A percentile compares a stretch with the other conserved stretches of the same genome.
phyloP scores from a whole-genome alignment of 176 grass and related monocot species.

The Aegilops speltoides region DNA sequence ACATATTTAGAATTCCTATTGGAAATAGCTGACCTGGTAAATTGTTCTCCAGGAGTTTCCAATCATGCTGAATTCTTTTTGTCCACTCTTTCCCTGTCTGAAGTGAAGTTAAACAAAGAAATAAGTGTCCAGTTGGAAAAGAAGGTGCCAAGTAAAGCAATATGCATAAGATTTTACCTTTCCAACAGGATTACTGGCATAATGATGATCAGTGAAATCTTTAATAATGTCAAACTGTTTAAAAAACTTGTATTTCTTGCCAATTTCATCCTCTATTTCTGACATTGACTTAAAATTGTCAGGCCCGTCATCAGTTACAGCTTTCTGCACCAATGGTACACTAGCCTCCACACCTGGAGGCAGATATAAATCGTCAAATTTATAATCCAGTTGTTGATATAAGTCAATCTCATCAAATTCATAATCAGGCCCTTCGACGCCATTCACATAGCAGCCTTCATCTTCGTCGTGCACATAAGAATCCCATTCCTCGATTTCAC shows the following conservation, averaged over 20 bases:
- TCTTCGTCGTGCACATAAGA: constrained; percentile 52
- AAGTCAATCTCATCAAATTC: constrained; percentile 26
- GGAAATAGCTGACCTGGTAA: constrained; percentile 61
- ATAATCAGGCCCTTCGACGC: constrained; percentile 2
- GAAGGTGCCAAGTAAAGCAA: neutral
- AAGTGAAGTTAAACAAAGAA: neutral
- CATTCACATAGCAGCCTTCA: constrained; percentile 27
- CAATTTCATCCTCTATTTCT: constrained; percentile 67
- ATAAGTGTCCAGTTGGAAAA: neutral
- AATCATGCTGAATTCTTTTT: constrained; percentile 83
- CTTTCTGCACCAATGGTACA: constrained; percentile 55
- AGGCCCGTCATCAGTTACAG: constrained; percentile 16
- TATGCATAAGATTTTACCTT: constrained; percentile 41
- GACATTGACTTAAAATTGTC: constrained; percentile 40
- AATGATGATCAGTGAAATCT: constrained; percentile 74
- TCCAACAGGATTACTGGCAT: constrained; percentile 29
- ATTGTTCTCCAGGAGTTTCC: constrained; percentile 79
- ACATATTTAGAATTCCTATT: neutral
- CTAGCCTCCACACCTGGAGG: constrained; percentile 78
- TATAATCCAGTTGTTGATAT: constrained; percentile 41
- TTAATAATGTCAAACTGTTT: constrained; percentile 79
- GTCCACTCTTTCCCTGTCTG: constrained; percentile 75
- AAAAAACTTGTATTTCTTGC: constrained; percentile 71
- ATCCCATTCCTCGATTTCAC: constrained; percentile 52
- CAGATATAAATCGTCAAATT: constrained; percentile 76